Conservation (phyloP, 2,329 filamentous ascomycete species). For the Fusarium metavorans region DNA sequence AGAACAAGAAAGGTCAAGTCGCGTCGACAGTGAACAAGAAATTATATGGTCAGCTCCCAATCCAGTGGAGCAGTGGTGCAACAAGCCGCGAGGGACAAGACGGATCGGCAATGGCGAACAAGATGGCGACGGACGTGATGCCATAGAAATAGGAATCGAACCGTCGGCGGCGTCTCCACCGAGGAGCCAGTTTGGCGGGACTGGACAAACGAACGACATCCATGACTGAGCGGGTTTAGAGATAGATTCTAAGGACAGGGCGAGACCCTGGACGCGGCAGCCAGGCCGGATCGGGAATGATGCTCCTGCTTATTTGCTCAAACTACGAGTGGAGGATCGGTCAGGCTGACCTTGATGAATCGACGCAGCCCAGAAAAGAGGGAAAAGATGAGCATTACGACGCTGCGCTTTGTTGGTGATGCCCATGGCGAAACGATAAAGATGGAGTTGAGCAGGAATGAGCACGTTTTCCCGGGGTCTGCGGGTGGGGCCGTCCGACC, state of each 20-base stretch:
- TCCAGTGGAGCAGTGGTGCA: background rate
- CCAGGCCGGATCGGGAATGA: slow-evolving; percentile 37
- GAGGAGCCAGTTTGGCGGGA: slow-evolving; percentile 10
- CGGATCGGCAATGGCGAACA: slow-evolving; percentile 4
- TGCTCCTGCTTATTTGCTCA: slow-evolving; percentile 41
- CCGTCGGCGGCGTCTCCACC: slow-evolving; percentile 26
- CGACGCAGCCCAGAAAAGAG: background rate
- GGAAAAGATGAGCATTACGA: background rate
- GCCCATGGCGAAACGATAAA: background rate
- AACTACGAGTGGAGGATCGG: slow-evolving; percentile 16
- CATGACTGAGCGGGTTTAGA: slow-evolving; percentile 31
- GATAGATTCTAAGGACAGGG: slow-evolving; percentile 11
- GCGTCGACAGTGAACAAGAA: background rate
- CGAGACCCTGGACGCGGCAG: slow-evolving; percentile 33
- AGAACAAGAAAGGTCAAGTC: slow-evolving; percentile 4
- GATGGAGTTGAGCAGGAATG: slow-evolving; percentile 51
- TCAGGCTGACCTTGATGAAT: slow-evolving; percentile 20
- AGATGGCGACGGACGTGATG: slow-evolving; percentile 24
- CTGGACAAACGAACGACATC: background rate
- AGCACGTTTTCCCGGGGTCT: slow-evolving; percentile 51
- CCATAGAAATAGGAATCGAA: slow-evolving; percentile 42
- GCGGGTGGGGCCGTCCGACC: slow-evolving; percentile 19
- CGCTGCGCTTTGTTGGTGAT: slow-evolving; percentile 3
- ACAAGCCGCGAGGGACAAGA: slow-evolving; percentile 10
- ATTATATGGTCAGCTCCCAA: slow-evolving; percentile 11